phyloP scores from a whole-genome alignment of 129 eudicot genomes.

The Glebionis coronaria region DNA sequence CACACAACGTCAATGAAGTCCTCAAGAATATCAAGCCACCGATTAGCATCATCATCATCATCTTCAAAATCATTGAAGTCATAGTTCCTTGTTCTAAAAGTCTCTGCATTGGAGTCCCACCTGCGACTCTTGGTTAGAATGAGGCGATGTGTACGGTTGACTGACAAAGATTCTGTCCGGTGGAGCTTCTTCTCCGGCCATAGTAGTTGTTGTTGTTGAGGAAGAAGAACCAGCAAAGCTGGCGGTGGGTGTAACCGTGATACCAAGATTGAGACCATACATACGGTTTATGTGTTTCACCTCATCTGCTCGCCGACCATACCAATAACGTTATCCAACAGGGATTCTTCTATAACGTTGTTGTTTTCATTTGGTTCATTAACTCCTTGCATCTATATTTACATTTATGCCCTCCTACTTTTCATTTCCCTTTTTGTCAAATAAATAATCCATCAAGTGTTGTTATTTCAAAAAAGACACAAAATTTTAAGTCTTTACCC shows the following conservation, averaged over 20 bases:
- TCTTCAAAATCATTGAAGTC: slow-evolving; percentile 25
- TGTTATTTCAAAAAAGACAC: too few relatives aligned
- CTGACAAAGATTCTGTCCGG: slow-evolving; percentile 12
- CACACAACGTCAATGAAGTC: neutral
- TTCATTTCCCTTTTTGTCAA: too few relatives aligned
- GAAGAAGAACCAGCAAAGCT: slow-evolving; percentile 11
- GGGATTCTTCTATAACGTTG: too few relatives aligned
- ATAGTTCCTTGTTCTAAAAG: slow-evolving; percentile 36
- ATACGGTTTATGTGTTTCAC: neutral
- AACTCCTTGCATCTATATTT: neutral
- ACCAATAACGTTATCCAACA: neutral
- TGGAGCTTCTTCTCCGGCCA: slow-evolving; percentile 8
- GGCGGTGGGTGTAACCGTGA: slow-evolving; percentile 18
- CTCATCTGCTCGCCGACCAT: neutral
- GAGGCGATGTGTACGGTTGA: slow-evolving; percentile 6
- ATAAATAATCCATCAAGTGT: too few relatives aligned
- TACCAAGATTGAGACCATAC: slow-evolving; percentile 25
- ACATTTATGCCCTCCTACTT: neutral
- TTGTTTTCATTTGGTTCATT: slow-evolving; percentile 7
- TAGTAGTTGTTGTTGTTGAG: slow-evolving; percentile 26
- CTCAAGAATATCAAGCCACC: neutral
- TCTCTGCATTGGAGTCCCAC: slow-evolving; percentile 83
- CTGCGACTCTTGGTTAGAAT: slow-evolving; percentile 32
- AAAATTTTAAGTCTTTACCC: too few relatives aligned
- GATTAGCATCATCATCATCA: neutral